Evolutionary conservation across 352 stramenopile genomes (phyloP).

Genomic region (Globisporangium lucens): DNA sequence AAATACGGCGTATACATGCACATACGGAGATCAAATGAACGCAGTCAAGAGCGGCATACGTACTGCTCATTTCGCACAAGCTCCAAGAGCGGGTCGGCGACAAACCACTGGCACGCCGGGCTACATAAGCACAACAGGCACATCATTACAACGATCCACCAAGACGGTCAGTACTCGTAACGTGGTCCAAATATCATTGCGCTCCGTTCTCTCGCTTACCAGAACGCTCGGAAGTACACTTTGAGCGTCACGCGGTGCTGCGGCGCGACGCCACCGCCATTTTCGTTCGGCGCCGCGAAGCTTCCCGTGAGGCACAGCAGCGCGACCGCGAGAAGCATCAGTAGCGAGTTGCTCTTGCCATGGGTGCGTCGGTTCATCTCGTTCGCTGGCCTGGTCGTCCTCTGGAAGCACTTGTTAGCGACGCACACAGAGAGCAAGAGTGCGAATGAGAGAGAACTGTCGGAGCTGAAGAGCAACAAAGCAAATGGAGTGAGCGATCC

Average conservation of each 20-base stretch:
- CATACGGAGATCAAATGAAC: not conserved
- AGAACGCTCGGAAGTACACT: slow-evolving; percentile 77
- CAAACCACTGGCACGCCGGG: slow-evolving; percentile 80
- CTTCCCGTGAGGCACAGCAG: not conserved
- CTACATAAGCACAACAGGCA: slow-evolving; percentile 21
- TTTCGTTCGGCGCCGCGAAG: slow-evolving; percentile 1
- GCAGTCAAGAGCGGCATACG: slow-evolving; percentile 3
- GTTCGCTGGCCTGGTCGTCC: not conserved
- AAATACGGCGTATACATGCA: not conserved
- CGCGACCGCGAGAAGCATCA: slow-evolving; percentile 2
- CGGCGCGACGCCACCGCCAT: slow-evolving; percentile 20
- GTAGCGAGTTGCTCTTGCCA: slow-evolving; percentile 1
- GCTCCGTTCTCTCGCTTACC: slow-evolving; percentile 23
- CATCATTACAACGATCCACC: not conserved
- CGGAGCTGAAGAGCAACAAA: not conserved
- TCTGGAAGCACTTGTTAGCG: not conserved
- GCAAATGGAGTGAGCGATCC: slow-evolving; percentile 3
- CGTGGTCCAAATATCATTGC: not conserved
- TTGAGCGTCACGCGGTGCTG: slow-evolving; percentile 54
- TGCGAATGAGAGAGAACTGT: not conserved
- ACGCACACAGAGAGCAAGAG: not conserved
- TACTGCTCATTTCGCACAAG: slow-evolving; percentile 65
- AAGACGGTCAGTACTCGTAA: not conserved
- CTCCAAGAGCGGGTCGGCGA: slow-evolving; percentile 65
- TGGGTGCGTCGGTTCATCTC: not conserved